These are phyloP conservation scores for Boechera stricta DNA, from an alignment of 345 rosid species.

Conservation along the genomic window DNA sequence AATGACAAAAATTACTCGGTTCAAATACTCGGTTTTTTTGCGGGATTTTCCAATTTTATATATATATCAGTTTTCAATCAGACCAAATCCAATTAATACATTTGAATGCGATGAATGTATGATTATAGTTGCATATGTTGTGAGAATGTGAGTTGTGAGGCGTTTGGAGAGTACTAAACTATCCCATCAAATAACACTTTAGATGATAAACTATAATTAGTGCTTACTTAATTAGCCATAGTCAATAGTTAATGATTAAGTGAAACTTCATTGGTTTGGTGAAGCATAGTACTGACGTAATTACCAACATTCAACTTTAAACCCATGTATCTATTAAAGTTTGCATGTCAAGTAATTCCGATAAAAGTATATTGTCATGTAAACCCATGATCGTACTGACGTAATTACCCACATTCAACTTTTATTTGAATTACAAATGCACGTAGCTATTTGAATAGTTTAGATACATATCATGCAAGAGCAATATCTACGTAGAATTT, in stretches of 20 bases:
- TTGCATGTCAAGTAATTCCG: slow-evolving; percentile 46
- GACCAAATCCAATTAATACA: too few relatives aligned
- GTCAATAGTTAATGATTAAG: slow-evolving; percentile 18
- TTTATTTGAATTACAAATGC: not conserved
- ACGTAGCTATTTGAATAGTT: not conserved
- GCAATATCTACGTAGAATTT: not conserved
- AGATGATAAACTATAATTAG: slow-evolving; percentile 29
- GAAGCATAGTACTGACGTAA: not conserved
- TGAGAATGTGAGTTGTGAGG: slow-evolving; percentile 25
- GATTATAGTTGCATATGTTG: slow-evolving; percentile 37
- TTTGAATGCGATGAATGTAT: not conserved
- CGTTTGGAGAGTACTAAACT: too few relatives aligned
- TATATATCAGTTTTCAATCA: too few relatives aligned
- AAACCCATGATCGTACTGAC: slow-evolving; percentile 40
- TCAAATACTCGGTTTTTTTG: too few relatives aligned
- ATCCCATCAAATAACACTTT: not conserved
- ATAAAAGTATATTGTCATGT: slow-evolving; percentile 29
- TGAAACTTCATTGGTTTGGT: slow-evolving; percentile 10
- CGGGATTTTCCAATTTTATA: too few relatives aligned
- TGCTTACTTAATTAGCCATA: slow-evolving; percentile 15
- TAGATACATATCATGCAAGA: slow-evolving; percentile 15
- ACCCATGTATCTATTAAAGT: not conserved
- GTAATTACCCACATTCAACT: slow-evolving; percentile 35
- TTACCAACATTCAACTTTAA: too few relatives aligned
- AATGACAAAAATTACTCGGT: too few relatives aligned